These are phyloP conservation scores for Nemania sp. DNA, from an alignment of 2,329 filamentous ascomycete species.

Conservation along the genomic window DNA sequence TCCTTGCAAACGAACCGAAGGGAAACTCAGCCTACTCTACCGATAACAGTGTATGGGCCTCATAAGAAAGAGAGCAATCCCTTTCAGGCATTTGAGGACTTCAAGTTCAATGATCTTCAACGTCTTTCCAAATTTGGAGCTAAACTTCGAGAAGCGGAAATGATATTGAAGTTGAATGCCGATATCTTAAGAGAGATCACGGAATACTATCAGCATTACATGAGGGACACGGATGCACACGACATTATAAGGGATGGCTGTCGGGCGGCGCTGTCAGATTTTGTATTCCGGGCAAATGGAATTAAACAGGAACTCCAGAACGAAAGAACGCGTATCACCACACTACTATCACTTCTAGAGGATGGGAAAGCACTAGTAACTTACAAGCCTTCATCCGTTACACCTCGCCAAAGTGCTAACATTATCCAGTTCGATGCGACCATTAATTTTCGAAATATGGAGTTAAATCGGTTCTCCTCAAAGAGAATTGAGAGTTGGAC, in stretches of 20 bases:
- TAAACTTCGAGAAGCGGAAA: slow-evolving; percentile 29
- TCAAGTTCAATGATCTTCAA: slow-evolving; percentile 27
- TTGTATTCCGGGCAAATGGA: not conserved
- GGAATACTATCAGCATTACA: slow-evolving; percentile 1
- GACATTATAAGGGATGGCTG: not conserved
- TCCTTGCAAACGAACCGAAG: too few relatives aligned
- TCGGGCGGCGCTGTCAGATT: not conserved
- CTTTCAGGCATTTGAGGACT: slow-evolving; percentile 17
- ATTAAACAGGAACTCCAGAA: slow-evolving; percentile 10
- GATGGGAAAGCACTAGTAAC: slow-evolving; percentile 25
- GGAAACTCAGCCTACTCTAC: too few relatives aligned
- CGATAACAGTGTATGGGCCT: not conserved
- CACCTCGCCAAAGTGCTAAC: not conserved
- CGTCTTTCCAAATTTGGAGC: slow-evolving; percentile 9
- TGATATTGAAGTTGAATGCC: slow-evolving; percentile 19
- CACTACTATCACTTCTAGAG: slow-evolving; percentile 10
- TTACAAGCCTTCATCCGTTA: not conserved
- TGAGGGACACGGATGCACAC: not conserved
- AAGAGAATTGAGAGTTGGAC: slow-evolving; percentile 12
- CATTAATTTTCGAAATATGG: slow-evolving; percentile 17
- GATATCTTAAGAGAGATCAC: not conserved
- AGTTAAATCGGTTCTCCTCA: slow-evolving; percentile 14
- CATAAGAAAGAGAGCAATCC: not conserved
- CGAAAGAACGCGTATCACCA: slow-evolving; percentile 16
- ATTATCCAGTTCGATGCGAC: slow-evolving; percentile 21